A percentile compares a stretch with the other conserved stretches of the same genome.
These are phyloP conservation scores for Abrus precatorius DNA, from an alignment of 306 rosid genomes.

Conservation along the genomic window DNA sequence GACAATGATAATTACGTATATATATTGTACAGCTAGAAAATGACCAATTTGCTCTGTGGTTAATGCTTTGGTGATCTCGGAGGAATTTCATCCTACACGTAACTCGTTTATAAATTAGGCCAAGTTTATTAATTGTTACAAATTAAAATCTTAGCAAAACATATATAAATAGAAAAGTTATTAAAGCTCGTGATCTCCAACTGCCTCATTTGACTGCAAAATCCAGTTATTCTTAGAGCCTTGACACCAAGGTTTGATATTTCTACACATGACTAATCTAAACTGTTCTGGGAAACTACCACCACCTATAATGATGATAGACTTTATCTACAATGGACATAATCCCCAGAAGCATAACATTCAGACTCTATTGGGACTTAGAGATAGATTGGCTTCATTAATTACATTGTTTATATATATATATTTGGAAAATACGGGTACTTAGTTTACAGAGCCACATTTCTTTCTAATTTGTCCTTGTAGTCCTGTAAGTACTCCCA, in stretches of 20 bases:
- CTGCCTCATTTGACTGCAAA: not conserved
- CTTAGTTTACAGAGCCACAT: slow-evolving; percentile 67
- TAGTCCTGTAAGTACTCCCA: slow-evolving; percentile 65
- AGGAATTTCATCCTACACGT: not conserved
- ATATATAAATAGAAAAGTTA: not conserved
- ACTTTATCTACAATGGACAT: not conserved
- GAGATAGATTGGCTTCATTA: not conserved
- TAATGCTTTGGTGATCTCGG: not conserved
- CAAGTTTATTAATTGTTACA: not conserved
- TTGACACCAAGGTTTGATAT: slow-evolving; percentile 23
- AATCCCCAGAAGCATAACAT: not conserved
- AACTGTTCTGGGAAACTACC: not conserved
- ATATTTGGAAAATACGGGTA: slow-evolving; percentile 6
- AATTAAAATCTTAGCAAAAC: not conserved
- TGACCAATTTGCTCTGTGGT: not conserved
- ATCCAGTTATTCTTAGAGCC: not conserved
- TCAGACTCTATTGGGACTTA: not conserved
- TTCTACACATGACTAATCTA: not conserved
- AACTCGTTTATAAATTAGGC: not conserved
- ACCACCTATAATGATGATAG: slow-evolving; percentile 12
- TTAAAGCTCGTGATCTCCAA: not conserved
- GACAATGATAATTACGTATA: not conserved
- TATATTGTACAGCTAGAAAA: not conserved
- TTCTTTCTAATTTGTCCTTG: slow-evolving; percentile 64
- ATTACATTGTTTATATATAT: not conserved